Evolutionary conservation across 2,329 filamentous ascomycete species (phyloP).

Genomic region (Scytalidium sp.): DNA sequence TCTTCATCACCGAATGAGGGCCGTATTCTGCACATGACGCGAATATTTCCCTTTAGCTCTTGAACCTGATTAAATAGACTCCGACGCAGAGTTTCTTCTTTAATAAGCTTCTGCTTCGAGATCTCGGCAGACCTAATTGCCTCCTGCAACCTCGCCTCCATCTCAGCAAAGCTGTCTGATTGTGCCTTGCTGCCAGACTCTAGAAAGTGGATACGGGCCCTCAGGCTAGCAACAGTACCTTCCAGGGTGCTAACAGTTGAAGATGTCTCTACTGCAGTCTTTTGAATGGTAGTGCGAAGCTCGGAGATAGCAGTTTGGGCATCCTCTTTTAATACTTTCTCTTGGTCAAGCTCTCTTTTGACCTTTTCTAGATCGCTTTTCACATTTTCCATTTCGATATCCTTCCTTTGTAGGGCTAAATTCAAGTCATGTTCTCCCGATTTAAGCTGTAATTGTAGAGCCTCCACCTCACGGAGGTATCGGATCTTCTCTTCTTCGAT

Average conservation of each 20-base stretch:
- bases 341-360: constrained; percentile 53
- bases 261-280: constrained; percentile 55
- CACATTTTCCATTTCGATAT: constrained; percentile 50
- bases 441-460: constrained; percentile 53
- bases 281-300: constrained; percentile 29
- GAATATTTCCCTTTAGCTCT: constrained; percentile 96
- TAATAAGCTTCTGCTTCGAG: constrained; percentile 78
- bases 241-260: constrained; percentile 67
- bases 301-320: constrained; percentile 47
- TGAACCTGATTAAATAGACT: constrained; percentile 98
- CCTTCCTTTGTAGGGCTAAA: constrained; percentile 36
- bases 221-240: constrained; percentile 69
- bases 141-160: constrained; percentile 77
- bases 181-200: constrained; percentile 89
- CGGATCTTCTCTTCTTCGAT: constrained; percentile 61
- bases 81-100: constrained; percentile 84
- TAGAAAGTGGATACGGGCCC: constrained; percentile 82
- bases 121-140: constrained; percentile 67
- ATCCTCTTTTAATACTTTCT: constrained; percentile 47
- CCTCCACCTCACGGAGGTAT: constrained; percentile 60
- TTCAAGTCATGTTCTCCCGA: constrained; percentile 38
- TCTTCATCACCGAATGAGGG: constrained; percentile 60
- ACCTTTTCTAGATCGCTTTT: constrained; percentile 44
- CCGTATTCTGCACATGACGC: constrained; percentile 94
- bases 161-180: constrained; percentile 77